phyloP scores from a whole-genome alignment of 2,329 filamentous ascomycete species.

The Fusarium temperatum region DNA sequence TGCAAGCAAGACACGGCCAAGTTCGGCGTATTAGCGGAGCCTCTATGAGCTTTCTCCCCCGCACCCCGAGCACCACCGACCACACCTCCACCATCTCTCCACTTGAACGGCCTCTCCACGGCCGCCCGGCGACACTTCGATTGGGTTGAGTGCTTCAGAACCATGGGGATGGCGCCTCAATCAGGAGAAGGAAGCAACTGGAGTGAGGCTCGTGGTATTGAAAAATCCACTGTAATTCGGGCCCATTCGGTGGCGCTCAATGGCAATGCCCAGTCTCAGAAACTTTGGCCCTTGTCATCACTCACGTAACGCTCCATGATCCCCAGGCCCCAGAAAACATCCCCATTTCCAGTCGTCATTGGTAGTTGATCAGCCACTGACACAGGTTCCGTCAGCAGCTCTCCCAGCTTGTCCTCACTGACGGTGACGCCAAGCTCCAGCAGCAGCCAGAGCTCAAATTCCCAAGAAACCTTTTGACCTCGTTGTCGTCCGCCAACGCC shows the following conservation, averaged over 20 bases:
- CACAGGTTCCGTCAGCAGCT: slow-evolving; percentile 52
- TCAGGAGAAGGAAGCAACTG: slow-evolving; percentile 22
- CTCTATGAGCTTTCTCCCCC: slow-evolving; percentile 35
- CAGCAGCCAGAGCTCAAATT: slow-evolving; percentile 37
- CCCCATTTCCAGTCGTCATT: slow-evolving; percentile 32
- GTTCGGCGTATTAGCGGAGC: slow-evolving; percentile 45
- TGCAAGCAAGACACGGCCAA: slow-evolving; percentile 27
- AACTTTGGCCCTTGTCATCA: slow-evolving; percentile 8
- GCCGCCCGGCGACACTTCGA: slow-evolving; percentile 30
- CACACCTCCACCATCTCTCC: slow-evolving; percentile 30
- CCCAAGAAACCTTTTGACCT: slow-evolving; percentile 42
- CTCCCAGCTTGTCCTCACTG: slow-evolving; percentile 61
- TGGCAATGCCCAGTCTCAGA: slow-evolving; percentile 2
- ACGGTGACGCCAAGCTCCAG: slow-evolving; percentile 55
- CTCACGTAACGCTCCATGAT: slow-evolving; percentile 31
- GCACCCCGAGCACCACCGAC: slow-evolving; percentile 37
- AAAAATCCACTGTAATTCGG: slow-evolving; percentile 31
- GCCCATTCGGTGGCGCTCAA: slow-evolving; percentile 25
- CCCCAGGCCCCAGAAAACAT: slow-evolving; percentile 19
- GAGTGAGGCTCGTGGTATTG: slow-evolving; percentile 23
- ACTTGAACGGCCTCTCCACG: slow-evolving; percentile 36
- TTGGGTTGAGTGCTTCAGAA: slow-evolving; percentile 24
- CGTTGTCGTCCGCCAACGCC: slow-evolving; percentile 33
- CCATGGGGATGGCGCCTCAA: slow-evolving; percentile 22
- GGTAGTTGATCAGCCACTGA: slow-evolving; percentile 42